Percentiles rank a stretch among this genome's conserved stretches.
Conservation (phyloP, 495 filamentous ascomycete genomes). For the Bombardia bombarda region DNA sequence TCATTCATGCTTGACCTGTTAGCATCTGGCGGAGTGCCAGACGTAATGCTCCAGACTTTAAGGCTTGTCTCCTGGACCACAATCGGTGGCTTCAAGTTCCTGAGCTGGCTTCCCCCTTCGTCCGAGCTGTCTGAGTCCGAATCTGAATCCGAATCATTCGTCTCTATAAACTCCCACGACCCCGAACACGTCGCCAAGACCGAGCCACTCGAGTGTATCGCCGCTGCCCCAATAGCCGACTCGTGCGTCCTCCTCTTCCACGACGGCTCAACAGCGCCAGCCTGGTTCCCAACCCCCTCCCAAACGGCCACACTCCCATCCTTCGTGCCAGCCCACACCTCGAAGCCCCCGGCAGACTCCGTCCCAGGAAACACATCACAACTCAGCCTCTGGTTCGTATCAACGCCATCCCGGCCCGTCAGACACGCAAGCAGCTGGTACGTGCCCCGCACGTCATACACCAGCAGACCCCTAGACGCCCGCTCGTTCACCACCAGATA, state of each 20-base stretch:
- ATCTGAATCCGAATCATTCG: too few species aligned
- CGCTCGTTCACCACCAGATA: slow-evolving; percentile 88
- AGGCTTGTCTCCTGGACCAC: slow-evolving; percentile 51
- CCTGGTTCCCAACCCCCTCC: slow-evolving; percentile 51
- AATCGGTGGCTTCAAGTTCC: background rate
- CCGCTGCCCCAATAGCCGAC: slow-evolving; percentile 50
- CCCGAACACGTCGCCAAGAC: slow-evolving; percentile 74
- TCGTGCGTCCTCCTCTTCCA: slow-evolving; percentile 55
- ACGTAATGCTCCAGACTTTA: slow-evolving; percentile 53
- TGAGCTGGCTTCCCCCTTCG: background rate
- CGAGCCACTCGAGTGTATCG: slow-evolving; percentile 58
- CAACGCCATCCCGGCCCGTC: slow-evolving; percentile 53
- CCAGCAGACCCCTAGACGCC: slow-evolving; percentile 58
- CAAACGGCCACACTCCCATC: slow-evolving; percentile 73
- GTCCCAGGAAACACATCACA: slow-evolving; percentile 55
- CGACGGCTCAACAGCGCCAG: slow-evolving; percentile 44
- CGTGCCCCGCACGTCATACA: slow-evolving; percentile 78
- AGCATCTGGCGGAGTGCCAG: background rate
- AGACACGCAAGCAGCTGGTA: slow-evolving; percentile 62
- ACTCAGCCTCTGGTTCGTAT: slow-evolving; percentile 70
- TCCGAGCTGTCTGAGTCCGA: slow-evolving; percentile 9
- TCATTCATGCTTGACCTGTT: background rate
- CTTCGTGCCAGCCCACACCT: slow-evolving; percentile 79
- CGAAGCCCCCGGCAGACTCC: slow-evolving; percentile 47
- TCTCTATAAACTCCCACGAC: slow-evolving; percentile 31